Base-by-base conservation (phyloP, 129 eudicot genomes). In the Calendula officinalis region DNA sequence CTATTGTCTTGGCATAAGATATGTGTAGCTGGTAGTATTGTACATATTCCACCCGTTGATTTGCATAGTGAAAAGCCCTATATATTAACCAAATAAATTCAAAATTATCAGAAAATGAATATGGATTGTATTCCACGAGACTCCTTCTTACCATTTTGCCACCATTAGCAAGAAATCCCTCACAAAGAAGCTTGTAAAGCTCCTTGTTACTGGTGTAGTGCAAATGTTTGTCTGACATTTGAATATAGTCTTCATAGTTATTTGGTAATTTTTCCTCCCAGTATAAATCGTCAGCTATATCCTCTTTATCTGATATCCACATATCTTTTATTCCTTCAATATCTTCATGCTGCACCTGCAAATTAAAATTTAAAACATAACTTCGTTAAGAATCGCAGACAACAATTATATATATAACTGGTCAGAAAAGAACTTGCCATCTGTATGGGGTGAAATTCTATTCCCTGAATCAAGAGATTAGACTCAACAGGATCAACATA, bases 221-320 rank as follows among this genome's bases (percentile, higher is more conserved):
- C 51, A 46, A 46, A 11, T 12, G 51, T 46, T 46, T 13, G 17
- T 46, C 51, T 46, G 51, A 46, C 14, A 46, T 46, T 46, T 46
- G 51, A 46, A 46, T 46, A 46, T 10, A 46, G 17, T 53, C 11
- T 53, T 53, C 38, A 53, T 11, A 53, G 38, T 53, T 16, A 8
- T 8, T 53, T 30, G 59, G 59, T 38, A 53, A 53, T 38, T 53
- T 53, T 53, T 53, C 8, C 37, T 32, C 59, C 59, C 59, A 53
- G 59, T 53, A 53, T 8, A 33, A 9, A 30, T 53, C 59, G 11
- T 53, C 59, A 7, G 7, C 38, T 53, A 8, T 13, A 46, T 46
- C 51, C 51, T 46, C 51, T 46, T 46, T 12, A 46, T 2, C 5
- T 12, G 51, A 46, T 46, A 46, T 46, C 51, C 10, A 1, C 0